A percentile compares a stretch with the other conserved stretches of the same genome.
Evolutionary conservation across 768 basidiomycete genomes (phyloP).

Genomic region (Chalciporus sphaerocephalus): DNA sequence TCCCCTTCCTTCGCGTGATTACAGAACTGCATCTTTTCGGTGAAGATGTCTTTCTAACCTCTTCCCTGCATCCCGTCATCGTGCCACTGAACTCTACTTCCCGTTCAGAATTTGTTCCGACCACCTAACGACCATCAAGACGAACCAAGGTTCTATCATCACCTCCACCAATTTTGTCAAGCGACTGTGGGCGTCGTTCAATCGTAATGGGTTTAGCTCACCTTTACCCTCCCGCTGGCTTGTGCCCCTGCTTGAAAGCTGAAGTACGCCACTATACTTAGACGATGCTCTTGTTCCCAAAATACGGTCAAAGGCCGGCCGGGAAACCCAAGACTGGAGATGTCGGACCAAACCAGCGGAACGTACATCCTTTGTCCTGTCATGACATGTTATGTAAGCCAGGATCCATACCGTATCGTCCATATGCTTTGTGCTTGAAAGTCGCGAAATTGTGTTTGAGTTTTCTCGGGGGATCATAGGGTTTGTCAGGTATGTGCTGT

Average conservation of each 20-base stretch:
- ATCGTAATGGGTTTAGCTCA: slow-evolving; percentile 1
- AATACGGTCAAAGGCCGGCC: slow-evolving; percentile 7
- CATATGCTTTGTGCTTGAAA: too few species aligned
- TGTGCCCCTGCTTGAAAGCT: not conserved
- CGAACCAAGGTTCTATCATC: slow-evolving; percentile 2
- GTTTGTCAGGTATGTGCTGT: not conserved
- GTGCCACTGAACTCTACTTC: not conserved
- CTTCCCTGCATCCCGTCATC: not conserved
- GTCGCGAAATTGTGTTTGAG: slow-evolving; percentile 7
- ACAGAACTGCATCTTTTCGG: not conserved
- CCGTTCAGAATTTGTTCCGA: slow-evolving; percentile 2
- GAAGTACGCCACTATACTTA: not conserved
- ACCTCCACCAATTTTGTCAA: slow-evolving; percentile 1
- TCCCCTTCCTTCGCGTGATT: not conserved
- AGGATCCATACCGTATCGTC: too few species aligned
- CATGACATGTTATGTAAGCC: too few species aligned
- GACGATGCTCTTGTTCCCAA: slow-evolving; percentile 18
- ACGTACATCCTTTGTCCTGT: too few species aligned
- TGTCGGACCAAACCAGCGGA: slow-evolving; percentile 24
- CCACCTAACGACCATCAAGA: slow-evolving; percentile 23
- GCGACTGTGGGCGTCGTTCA: not conserved
- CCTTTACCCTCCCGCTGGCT: not conserved
- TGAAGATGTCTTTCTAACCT: slow-evolving; percentile 6
- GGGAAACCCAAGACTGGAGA: slow-evolving; percentile 1
- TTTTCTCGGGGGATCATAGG: slow-evolving; percentile 10